Conservation (phyloP, 768 basidiomycete genomes). For the Strobilomyces confusus region DNA sequence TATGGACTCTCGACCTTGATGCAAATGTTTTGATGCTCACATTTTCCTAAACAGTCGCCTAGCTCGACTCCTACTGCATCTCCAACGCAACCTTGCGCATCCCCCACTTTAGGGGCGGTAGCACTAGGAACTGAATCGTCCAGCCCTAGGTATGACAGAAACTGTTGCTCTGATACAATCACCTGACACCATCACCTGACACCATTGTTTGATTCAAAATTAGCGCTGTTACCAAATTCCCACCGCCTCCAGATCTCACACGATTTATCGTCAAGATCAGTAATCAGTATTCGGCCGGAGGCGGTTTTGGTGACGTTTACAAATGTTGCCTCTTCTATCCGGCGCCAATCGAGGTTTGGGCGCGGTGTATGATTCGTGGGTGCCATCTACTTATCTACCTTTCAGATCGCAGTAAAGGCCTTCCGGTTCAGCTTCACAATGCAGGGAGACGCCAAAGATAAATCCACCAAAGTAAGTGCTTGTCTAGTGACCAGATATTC, state of each 20-base stretch:
- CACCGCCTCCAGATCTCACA: neutral
- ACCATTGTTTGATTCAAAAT: too few relatives aligned
- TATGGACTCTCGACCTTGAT: too few relatives aligned
- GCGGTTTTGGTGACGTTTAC: neutral
- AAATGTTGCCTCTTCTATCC: neutral
- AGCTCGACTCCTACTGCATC: too few relatives aligned
- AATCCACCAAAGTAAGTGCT: neutral
- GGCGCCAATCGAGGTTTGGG: neutral
- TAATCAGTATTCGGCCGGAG: neutral
- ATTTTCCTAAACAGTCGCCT: too few relatives aligned
- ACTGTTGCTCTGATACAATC: too few relatives aligned
- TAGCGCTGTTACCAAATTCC: too few relatives aligned
- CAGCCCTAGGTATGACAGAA: too few relatives aligned
- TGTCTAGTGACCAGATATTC: rapidly evolving
- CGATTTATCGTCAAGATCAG: neutral
- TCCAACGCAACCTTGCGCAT: too few relatives aligned
- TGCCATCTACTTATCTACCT: neutral
- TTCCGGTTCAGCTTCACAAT: constrained; percentile 9
- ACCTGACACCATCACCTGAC: too few relatives aligned
- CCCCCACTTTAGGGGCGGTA: too few relatives aligned
- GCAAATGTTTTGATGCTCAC: too few relatives aligned
- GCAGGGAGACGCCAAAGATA: neutral
- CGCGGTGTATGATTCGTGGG: neutral
- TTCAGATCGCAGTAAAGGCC: constrained; percentile 25
- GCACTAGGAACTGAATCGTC: too few relatives aligned